Percentiles rank a stretch among this genome's conserved stretches.
Conservation (phyloP, 768 basidiomycete species). For the Terana coerulea region DNA sequence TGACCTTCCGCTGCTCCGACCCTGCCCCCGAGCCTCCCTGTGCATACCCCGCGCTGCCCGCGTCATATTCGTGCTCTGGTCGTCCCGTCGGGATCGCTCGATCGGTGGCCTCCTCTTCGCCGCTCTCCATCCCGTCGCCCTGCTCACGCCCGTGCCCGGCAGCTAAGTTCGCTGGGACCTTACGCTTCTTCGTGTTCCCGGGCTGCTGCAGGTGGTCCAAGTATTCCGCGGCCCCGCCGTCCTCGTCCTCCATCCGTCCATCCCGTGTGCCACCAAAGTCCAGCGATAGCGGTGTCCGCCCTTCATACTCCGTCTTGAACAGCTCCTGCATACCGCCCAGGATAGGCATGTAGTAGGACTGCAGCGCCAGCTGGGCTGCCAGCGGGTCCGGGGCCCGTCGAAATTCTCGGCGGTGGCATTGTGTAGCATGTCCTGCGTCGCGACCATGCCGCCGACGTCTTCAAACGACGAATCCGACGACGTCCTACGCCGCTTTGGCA, state of each 20-base stretch:
- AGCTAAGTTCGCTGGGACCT: slow-evolving; percentile 67
- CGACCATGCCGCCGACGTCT: slow-evolving; percentile 7
- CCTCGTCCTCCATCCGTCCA: slow-evolving; percentile 38
- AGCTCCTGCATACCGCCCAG: slow-evolving; percentile 46
- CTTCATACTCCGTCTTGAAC: slow-evolving; percentile 25
- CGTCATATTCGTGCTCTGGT: slow-evolving; percentile 22
- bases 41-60: background rate
- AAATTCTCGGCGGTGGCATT: slow-evolving; percentile 53
- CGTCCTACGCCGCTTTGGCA: slow-evolving; percentile 72
- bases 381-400: slow-evolving; percentile 54
- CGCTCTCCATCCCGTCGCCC: slow-evolving; percentile 36
- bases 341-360: slow-evolving; percentile 62
- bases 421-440: too few relatives aligned
- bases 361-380: slow-evolving; percentile 56
- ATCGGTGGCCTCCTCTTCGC: slow-evolving; percentile 38
- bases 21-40: background rate
- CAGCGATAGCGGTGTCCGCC: slow-evolving; percentile 15
- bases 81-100: slow-evolving; percentile 25
- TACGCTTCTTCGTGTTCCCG: slow-evolving; percentile 85
- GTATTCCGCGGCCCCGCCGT: slow-evolving; percentile 57
- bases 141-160: slow-evolving; percentile 39
- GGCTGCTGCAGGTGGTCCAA: slow-evolving; percentile 70
- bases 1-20: slow-evolving; percentile 31
- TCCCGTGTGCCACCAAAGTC: slow-evolving; percentile 35
- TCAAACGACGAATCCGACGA: slow-evolving; percentile 30